Percentiles rank a stretch among this genome's conserved stretches.
These are phyloP conservation scores for Sanguinoderma infundibulare DNA, from an alignment of 1,284 basidiomycete genomes.

Conservation along the genomic window DNA sequence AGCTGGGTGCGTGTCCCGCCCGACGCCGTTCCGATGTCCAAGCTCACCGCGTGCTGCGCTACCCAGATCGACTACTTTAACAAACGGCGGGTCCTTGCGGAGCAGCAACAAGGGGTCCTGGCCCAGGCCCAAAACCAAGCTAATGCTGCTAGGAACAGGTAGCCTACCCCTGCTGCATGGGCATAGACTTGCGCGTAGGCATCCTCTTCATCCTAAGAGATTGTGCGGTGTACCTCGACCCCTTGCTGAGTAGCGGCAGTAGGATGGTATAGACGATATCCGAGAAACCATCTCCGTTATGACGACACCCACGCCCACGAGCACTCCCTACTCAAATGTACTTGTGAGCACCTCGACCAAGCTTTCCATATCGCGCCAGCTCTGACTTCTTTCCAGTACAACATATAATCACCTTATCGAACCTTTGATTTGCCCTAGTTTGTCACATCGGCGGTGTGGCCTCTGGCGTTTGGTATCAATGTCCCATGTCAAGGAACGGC, in stretches of 20 bases:
- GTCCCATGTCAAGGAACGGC: neutral
- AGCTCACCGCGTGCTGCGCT: neutral
- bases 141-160: slow-evolving; percentile 42
- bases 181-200: neutral
- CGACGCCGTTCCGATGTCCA: neutral
- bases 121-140: slow-evolving; percentile 59
- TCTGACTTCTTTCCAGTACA: neutral
- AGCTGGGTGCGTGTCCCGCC: slow-evolving; percentile 70
- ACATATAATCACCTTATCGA: neutral
- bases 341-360: neutral
- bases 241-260: neutral
- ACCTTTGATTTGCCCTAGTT: neutral
- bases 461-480: neutral
- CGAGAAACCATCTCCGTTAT: neutral
- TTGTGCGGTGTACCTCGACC: neutral
- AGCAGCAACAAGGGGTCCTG: slow-evolving; percentile 71
- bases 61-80: slow-evolving; percentile 84
- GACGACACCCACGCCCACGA: neutral
- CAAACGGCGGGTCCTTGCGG: slow-evolving; percentile 75
- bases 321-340: slow-evolving; percentile 4
- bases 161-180: neutral
- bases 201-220: neutral
- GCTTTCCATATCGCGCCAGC: neutral
- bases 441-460: neutral
- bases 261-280: neutral